Base-by-base conservation (phyloP, 2,329 filamentous ascomycete genomes). In the Stachybotrys echinatus region DNA sequence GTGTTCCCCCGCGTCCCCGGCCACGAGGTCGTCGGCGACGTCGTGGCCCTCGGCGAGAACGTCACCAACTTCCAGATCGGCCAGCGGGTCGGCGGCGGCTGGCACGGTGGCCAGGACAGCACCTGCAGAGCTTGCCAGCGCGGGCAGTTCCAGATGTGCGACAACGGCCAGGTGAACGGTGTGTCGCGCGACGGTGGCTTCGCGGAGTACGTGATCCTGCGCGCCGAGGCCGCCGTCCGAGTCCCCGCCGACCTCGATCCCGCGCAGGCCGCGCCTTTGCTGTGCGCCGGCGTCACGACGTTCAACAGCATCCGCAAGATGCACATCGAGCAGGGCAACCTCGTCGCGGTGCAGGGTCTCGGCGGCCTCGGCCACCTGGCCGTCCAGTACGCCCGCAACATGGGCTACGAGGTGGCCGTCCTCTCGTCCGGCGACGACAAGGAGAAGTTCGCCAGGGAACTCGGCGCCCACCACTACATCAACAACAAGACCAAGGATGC, bases 361-460 rank as follows among this genome's bases (percentile, higher is more conserved):
- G 84, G 90, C 47, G 89, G 88, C 2, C 75, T 92, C 0, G 88
- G 88, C 2, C 88, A 92, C 65, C 65, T 92, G 23, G 88, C 87
- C 0, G 83, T 92, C 23, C 87, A 91, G 63, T 92, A 85, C 63
- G 87, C 87, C 5, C 74, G 74, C 46, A 83, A 84, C 67, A 89
- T 91, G 87, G 88, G 88, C 5, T 91, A 86, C 66, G 77, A 81
- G 51, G 81, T 88, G 5, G 81, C 82, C 2, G 88, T 85, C 0
- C 75, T 92, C 47, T 86, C 81, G 10, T 79, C 81, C 0, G 81
- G 83, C 8, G 77, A 81, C 52, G 75, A 73, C 56, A 92, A 92
- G 74, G 78, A 77, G 52, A 77, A 82, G 0, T 88, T 91, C 59
- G 86, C 87, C 0, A 65, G 59, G 51, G 50, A 68, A 49, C 65